Base-by-base conservation (phyloP, 176 grass and related monocot species). In the Melocanna baccifera region DNA sequence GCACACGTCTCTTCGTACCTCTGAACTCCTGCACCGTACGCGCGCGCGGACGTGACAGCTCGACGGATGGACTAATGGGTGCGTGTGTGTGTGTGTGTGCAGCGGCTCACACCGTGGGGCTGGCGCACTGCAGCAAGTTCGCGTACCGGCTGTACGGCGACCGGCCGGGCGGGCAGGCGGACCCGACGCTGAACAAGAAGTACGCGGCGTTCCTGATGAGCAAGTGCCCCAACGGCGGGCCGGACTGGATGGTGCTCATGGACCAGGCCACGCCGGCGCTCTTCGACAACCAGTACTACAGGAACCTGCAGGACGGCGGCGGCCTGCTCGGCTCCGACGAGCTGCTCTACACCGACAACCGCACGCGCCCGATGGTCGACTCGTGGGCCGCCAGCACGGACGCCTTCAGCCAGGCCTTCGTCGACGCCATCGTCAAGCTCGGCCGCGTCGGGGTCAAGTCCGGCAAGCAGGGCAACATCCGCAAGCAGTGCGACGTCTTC, bases 261-360 rank as follows among this genome's bases (percentile, higher is more conserved):
- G 95, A 98, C 89, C 91, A 90, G 58, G 28, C 88, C 26, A 90
- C 91, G 12, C 95, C 95, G 13, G 46, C 86, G 4, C 39, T 16
- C 37, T 91, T 98, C 45, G 95, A 98, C 88, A 98, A 98, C 89
- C 87, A 95, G 76, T 98, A 90, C 90, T 98, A 80, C 92, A 71
- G 66, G 76, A 98, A 98, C 76, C 80, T 98, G 50, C 85, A 87
- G 80, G 89, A 91, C 89, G 69, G 69, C 67, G 89, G 85, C 39
- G 89, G 85, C 2, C 85, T 95, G 50, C 86, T 95, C 14, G 76
- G 59, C 83, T 93, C 93, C 69, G 90, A 95, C 84, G 66, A 90
- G 75, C 26, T 91, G 61, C 96, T 98, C 73, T 92, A 84, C 89
- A 67, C 87, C n/a, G 91, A 95, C 83, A 68, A 59, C 82, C 81